Conservation (phyloP, 1,284 basidiomycete species). For the Tilletia setariae region DNA sequence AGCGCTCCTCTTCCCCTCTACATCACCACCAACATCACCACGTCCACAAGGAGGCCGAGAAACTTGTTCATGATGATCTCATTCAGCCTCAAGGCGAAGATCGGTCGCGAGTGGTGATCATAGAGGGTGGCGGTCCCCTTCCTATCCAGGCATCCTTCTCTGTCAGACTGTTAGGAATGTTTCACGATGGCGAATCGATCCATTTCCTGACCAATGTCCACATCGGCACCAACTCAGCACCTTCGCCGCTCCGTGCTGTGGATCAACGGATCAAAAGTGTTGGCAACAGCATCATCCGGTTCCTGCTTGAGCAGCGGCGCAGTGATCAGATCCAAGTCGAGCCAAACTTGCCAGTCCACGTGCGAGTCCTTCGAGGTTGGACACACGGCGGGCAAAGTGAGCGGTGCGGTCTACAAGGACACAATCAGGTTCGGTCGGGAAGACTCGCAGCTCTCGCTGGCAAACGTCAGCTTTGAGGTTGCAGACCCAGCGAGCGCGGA, state of each 20-base stretch:
- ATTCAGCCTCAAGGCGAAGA: too few relatives aligned
- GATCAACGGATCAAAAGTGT: background rate
- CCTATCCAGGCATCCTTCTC: too few relatives aligned
- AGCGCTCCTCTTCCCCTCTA: too few relatives aligned
- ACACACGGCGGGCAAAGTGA: background rate
- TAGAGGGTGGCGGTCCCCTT: too few relatives aligned
- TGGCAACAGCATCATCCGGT: background rate
- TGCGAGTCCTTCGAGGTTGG: background rate
- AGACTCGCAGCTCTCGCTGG: background rate
- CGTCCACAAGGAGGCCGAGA: too few relatives aligned
- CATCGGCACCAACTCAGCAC: background rate
- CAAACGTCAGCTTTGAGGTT: background rate
- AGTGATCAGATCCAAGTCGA: background rate
- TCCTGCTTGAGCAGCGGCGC: background rate
- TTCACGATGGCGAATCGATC: background rate
- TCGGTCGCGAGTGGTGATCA: too few relatives aligned
- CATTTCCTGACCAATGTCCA: background rate
- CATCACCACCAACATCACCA: too few relatives aligned
- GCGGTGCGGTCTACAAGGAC: background rate
- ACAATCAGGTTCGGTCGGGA: background rate
- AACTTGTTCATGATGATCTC: too few relatives aligned
- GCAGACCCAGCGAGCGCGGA: background rate
- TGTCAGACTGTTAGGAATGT: background rate
- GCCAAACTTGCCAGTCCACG: background rate
- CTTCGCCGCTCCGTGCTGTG: background rate